A percentile compares a stretch with the other conserved stretches of the same genome.
phyloP scores from a whole-genome alignment of 2,329 filamentous ascomycete species.

The Colletotrichum salicis region DNA sequence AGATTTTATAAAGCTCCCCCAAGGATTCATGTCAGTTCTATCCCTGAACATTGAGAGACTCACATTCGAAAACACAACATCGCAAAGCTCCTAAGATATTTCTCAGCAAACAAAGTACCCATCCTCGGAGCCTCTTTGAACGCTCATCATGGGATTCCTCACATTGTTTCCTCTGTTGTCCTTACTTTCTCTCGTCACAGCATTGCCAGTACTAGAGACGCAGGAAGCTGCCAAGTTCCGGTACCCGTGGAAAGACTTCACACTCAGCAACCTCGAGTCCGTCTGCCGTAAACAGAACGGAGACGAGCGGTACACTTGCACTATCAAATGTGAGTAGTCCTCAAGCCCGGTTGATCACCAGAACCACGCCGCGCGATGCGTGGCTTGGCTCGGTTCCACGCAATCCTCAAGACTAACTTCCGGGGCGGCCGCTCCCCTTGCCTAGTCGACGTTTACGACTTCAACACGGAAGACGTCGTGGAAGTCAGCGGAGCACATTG shows the following conservation, averaged over 20 bases:
- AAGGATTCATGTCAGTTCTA: neutral
- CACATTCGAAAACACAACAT: neutral
- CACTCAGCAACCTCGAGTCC: conserved; percentile 28
- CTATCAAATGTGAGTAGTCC: conserved; percentile 22
- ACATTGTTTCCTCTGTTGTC: neutral
- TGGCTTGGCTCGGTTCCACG: neutral
- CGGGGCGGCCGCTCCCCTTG: neutral
- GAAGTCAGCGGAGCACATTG: conserved; percentile 37
- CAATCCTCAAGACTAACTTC: neutral
- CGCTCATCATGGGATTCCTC: conserved; percentile 1
- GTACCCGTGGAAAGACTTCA: conserved; percentile 35
- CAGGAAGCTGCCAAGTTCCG: conserved; percentile 9
- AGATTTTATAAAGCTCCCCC: neutral
- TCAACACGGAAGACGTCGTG: conserved; percentile 34
- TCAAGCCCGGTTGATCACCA: neutral
- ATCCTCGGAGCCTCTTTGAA: neutral
- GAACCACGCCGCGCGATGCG: neutral
- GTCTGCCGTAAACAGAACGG: conserved; percentile 6
- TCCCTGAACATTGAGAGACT: neutral
- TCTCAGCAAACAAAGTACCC: neutral
- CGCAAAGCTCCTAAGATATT: neutral
- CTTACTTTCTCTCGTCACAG: conserved; percentile 5
- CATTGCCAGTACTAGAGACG: conserved; percentile 7
- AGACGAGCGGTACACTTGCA: conserved; percentile 22
- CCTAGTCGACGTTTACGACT: conserved; percentile 35